Evolutionary conservation across 2,329 filamentous ascomycete species (phyloP).

Genomic region (Sporothrix brunneoviolacea): DNA sequence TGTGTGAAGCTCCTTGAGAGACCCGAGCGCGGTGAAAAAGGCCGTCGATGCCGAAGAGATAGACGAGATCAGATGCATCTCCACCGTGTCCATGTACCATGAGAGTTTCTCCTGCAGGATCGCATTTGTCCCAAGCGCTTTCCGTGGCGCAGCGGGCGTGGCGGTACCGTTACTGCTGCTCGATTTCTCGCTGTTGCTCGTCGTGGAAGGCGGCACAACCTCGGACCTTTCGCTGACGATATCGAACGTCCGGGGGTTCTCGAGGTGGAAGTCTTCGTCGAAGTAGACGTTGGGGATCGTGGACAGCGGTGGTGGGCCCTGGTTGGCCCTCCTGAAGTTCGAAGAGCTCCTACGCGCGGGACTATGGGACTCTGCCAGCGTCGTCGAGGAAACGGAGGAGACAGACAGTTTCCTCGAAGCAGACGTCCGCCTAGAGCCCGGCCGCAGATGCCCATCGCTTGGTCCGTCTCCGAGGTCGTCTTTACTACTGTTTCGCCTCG

Average conservation of each 20-base stretch:
- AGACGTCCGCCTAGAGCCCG: slow-evolving; percentile 33
- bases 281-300: slow-evolving; percentile 94
- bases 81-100: slow-evolving; percentile 99
- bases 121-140: slow-evolving; percentile 89
- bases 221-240: slow-evolving; percentile 94
- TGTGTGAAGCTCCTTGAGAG: slow-evolving; percentile 80
- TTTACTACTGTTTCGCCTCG: slow-evolving; percentile 32
- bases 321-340: slow-evolving; percentile 51
- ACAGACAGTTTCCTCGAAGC: slow-evolving; percentile 37
- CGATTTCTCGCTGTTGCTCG: slow-evolving; percentile 44
- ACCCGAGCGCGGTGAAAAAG: slow-evolving; percentile 91
- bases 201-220: slow-evolving; percentile 67
- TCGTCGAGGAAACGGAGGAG: slow-evolving; percentile 32
- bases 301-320: slow-evolving; percentile 76
- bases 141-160: slow-evolving; percentile 57
- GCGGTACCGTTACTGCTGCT: slow-evolving; percentile 27
- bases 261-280: slow-evolving; percentile 87
- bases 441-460: slow-evolving; percentile 42
- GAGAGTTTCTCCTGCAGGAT: slow-evolving; percentile 97
- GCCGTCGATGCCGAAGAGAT: slow-evolving; percentile 94
- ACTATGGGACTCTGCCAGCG: slow-evolving; percentile 32
- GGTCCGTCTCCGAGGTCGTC: slow-evolving; percentile 36
- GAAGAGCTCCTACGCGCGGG: slow-evolving; percentile 37
- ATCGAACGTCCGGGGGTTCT: slow-evolving; percentile 94
- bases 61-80: slow-evolving; percentile 91